Percentiles rank a stretch among this genome's conserved stretches.
These are phyloP conservation scores for Amanita inopinata DNA, from an alignment of 768 basidiomycete genomes.

Conservation along the genomic window DNA sequence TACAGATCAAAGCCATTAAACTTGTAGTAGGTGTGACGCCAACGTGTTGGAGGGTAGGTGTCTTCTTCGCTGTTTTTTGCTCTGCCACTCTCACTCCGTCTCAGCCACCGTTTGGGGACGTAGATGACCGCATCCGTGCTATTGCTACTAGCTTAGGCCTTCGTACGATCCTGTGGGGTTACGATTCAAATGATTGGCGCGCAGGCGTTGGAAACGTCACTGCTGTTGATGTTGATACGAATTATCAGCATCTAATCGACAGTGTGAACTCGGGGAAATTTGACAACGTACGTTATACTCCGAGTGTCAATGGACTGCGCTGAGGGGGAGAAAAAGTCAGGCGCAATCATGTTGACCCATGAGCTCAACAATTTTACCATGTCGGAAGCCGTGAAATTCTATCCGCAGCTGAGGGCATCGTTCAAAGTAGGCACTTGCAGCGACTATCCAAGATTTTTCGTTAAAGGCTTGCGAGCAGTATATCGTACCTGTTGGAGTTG, in stretches of 20 bases:
- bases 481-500: conserved; percentile 45
- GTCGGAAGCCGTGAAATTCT: conserved; percentile 46
- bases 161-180: conserved; percentile 65
- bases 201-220: conserved; percentile 37
- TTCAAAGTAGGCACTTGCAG: conserved; percentile 30
- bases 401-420: conserved; percentile 30
- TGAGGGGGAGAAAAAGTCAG: no score
- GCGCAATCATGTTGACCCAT: conserved; percentile 47
- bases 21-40: conserved; percentile 46
- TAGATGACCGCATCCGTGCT: conserved; percentile 68
- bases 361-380: conserved; percentile 56
- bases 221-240: conserved; percentile 34
- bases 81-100: neutral
- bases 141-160: conserved; percentile 61
- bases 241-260: conserved; percentile 45
- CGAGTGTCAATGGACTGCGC: no score
- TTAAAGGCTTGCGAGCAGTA: conserved; percentile 20
- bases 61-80: neutral
- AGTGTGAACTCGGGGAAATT: conserved; percentile 35
- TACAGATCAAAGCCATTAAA: conserved; percentile 43
- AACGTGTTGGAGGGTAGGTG: conserved; percentile 48
- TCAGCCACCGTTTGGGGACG: conserved; percentile 56
- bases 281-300: conserved; percentile 20
- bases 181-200: conserved; percentile 69
- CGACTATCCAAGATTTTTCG: neutral